Evolutionary conservation across 148 eudicot species (phyloP).

Genomic region (Pharnaceum exiguum): DNA sequence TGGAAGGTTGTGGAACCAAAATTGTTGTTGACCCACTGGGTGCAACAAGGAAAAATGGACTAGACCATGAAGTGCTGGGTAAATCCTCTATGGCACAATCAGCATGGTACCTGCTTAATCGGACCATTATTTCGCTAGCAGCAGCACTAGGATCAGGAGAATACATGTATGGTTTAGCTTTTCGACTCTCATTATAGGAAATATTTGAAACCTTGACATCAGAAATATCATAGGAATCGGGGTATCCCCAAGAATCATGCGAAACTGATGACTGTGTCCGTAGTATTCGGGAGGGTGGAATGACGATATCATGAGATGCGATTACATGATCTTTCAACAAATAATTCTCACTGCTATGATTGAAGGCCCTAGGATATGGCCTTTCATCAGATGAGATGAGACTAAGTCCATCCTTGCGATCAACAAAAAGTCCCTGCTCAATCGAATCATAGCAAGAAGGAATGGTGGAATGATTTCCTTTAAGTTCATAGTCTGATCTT

Average conservation of each 20-base stretch:
- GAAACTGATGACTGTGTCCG: conserved; percentile 26
- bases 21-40: conserved; percentile 85
- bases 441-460: conserved; percentile 77
- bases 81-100: conserved; percentile 31
- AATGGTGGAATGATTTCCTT: conserved; percentile 47
- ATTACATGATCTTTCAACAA: conserved; percentile 28
- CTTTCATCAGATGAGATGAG: conserved; percentile 42
- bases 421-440: conserved; percentile 36
- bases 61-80: conserved; percentile 64
- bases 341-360: conserved; percentile 16
- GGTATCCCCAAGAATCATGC: conserved; percentile 14
- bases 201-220: conserved; percentile 23
- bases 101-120: conserved; percentile 49
- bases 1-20: conserved; percentile 67
- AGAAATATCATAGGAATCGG: conserved; percentile 34
- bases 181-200: conserved; percentile 26
- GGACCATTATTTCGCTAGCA: conserved; percentile 61
- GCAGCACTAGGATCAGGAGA: conserved; percentile 70
- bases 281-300: conserved; percentile 17
- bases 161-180: conserved; percentile 69
- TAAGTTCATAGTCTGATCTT: conserved; percentile 44
- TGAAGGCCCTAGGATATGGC: conserved; percentile 24
- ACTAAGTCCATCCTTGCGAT: conserved; percentile 67
- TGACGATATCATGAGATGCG: conserved; percentile 24
- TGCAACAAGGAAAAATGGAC: conserved; percentile 81